These are phyloP conservation scores for Nannochloropsis oceanica DNA, from an alignment of 108 stramenopile species.

Conservation along the genomic window DNA sequence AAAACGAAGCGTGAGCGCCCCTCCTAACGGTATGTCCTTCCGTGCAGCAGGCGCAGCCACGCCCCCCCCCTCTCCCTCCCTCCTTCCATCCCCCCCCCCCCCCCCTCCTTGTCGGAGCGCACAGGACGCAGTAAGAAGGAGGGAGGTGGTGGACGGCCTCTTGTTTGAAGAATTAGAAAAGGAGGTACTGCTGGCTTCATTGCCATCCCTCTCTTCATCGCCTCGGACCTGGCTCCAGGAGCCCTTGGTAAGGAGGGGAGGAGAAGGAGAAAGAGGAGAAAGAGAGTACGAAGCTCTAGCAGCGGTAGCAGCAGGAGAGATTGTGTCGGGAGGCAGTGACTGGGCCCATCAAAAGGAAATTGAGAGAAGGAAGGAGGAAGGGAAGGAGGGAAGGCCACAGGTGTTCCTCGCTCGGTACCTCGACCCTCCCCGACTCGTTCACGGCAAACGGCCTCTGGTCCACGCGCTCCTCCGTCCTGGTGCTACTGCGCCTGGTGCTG, in stretches of 20 bases:
- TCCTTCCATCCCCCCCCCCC: background rate
- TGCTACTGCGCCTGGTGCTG: background rate
- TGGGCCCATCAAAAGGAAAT: too few species aligned
- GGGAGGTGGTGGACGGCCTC: background rate
- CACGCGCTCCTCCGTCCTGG: background rate
- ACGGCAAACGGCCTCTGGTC: background rate
- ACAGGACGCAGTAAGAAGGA: background rate
- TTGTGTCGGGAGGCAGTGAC: too few species aligned
- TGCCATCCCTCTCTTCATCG: background rate
- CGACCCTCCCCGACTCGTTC: background rate
- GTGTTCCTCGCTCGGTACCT: background rate
- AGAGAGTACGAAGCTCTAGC: too few species aligned
- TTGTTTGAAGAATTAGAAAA: background rate
- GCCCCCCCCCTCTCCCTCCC: background rate
- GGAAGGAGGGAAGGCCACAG: background rate
- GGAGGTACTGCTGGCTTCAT: background rate
- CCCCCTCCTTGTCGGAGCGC: background rate
- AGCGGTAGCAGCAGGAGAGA: too few species aligned
- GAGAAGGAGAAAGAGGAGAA: too few species aligned
- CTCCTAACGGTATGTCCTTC: background rate
- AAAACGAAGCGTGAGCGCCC: background rate
- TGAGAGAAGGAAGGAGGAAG: background rate
- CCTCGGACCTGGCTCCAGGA: too few species aligned
- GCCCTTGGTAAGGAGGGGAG: too few species aligned
- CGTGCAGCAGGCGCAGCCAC: background rate